Conservation (phyloP, 257 asterid species). For the Sherardia arvensis region DNA sequence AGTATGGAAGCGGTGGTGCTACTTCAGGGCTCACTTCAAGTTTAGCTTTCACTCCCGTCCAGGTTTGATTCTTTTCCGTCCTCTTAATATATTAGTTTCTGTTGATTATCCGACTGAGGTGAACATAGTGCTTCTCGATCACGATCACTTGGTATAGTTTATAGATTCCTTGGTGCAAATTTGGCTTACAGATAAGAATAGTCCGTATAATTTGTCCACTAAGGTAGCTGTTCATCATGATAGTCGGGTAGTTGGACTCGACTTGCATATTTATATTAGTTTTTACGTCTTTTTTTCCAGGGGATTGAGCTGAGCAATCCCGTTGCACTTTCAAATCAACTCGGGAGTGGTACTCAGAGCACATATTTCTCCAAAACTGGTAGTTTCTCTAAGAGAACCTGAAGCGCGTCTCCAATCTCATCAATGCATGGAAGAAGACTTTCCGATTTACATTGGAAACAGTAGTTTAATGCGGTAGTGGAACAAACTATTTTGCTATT, state of each 20-base stretch:
- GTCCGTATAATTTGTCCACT: neutral
- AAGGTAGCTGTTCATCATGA: neutral
- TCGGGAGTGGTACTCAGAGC: conserved; percentile 85
- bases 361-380: conserved; percentile 93
- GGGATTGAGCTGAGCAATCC: conserved; percentile 96
- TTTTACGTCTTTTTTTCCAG: conserved; percentile 25
- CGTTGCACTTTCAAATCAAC: conserved; percentile 60
- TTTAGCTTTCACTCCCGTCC: conserved; percentile 96
- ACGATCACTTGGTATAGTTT: neutral
- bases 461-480: neutral
- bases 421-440: too few relatives aligned
- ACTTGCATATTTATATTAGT: neutral
- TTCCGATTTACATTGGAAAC: neutral
- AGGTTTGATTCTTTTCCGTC: conserved; percentile 39
- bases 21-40: conserved; percentile 96
- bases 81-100: neutral
- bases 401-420: conserved; percentile 13
- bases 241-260: neutral
- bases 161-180: too few relatives aligned
- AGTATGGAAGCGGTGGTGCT: conserved; percentile 72
- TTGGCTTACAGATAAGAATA: too few relatives aligned
- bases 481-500: neutral
- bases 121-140: neutral
- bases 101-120: neutral
- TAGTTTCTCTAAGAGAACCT: conserved; percentile 67